Conservation (phyloP, 1,139 yeast species). For the Kodamaea derodonti region DNA sequence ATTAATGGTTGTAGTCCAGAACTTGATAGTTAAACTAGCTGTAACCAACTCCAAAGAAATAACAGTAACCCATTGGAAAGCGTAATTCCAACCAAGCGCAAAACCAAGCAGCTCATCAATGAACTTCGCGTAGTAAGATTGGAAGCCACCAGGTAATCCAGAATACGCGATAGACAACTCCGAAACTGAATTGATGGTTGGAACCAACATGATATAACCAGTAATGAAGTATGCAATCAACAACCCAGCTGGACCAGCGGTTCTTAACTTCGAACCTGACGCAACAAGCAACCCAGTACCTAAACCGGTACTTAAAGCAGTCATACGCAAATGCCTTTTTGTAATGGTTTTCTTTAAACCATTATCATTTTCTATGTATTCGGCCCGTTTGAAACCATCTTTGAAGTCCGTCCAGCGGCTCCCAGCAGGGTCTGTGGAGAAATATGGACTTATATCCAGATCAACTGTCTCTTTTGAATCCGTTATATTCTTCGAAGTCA, state of each 20-base stretch:
- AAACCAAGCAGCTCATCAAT: conserved; percentile 34
- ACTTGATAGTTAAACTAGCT: conserved; percentile 33
- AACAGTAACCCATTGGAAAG: conserved; percentile 33
- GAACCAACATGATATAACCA: conserved; percentile 34
- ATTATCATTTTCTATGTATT: conserved; percentile 8
- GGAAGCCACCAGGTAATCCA: conserved; percentile 32
- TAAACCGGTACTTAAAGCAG: conserved; percentile 33
- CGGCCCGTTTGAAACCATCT: conserved; percentile 13
- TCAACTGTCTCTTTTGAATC: neutral
- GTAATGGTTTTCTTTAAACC: conserved; percentile 11
- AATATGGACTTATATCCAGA: conserved; percentile 11
- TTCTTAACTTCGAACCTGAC: conserved; percentile 28
- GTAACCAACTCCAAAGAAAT: conserved; percentile 36
- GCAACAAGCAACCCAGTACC: conserved; percentile 40
- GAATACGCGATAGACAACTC: conserved; percentile 34
- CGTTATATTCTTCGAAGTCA: neutral
- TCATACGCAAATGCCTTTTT: conserved; percentile 26
- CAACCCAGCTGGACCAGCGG: conserved; percentile 34
- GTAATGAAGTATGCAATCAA: conserved; percentile 31
- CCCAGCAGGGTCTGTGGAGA: conserved; percentile 4
- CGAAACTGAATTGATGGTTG: conserved; percentile 33
- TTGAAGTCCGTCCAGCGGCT: conserved; percentile 11
- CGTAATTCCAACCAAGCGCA: conserved; percentile 37
- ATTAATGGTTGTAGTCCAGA: conserved; percentile 25
- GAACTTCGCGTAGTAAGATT: conserved; percentile 30